phyloP scores from a whole-genome alignment of 2,329 filamentous ascomycete species.

The Clonostachys solani region DNA sequence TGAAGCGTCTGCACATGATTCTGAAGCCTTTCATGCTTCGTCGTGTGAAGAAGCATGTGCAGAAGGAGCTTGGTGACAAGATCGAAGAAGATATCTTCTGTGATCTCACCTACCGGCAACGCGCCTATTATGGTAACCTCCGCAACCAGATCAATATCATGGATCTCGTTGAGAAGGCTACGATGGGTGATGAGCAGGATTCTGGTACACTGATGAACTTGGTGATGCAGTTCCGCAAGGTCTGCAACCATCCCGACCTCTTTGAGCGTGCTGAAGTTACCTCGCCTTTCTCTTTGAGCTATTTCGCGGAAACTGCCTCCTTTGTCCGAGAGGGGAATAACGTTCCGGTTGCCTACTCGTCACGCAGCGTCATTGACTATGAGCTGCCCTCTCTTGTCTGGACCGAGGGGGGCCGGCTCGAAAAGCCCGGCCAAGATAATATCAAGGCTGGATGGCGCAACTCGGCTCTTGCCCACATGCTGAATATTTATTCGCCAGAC shows the following conservation, averaged over 20 bases:
- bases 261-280: slow-evolving; percentile 92
- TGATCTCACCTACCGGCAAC: slow-evolving; percentile 91
- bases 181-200: slow-evolving; percentile 89
- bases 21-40: slow-evolving; percentile 99
- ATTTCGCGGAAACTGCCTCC: slow-evolving; percentile 91
- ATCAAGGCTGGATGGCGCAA: slow-evolving; percentile 72
- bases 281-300: slow-evolving; percentile 78
- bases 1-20: slow-evolving; percentile 97
- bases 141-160: slow-evolving; percentile 98
- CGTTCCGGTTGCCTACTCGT: slow-evolving; percentile 81
- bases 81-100: slow-evolving; percentile 96
- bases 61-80: slow-evolving; percentile 98
- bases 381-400: slow-evolving; percentile 78
- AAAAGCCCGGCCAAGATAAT: slow-evolving; percentile 71
- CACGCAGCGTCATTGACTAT: slow-evolving; percentile 82
- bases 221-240: slow-evolving; percentile 99
- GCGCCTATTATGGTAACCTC: slow-evolving; percentile 87
- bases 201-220: slow-evolving; percentile 97
- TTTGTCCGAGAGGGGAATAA: slow-evolving; percentile 85
- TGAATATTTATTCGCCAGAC: slow-evolving; percentile 87
- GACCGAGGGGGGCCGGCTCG: slow-evolving; percentile 71
- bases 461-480: slow-evolving; percentile 72
- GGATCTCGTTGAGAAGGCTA: slow-evolving; percentile 96
- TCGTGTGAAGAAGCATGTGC: slow-evolving; percentile 99
- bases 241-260: slow-evolving; percentile 96